A percentile compares a stretch with the other conserved stretches of the same genome.
phyloP scores from a whole-genome alignment of 176 grass and related monocot species.

The Poa pratensis region DNA sequence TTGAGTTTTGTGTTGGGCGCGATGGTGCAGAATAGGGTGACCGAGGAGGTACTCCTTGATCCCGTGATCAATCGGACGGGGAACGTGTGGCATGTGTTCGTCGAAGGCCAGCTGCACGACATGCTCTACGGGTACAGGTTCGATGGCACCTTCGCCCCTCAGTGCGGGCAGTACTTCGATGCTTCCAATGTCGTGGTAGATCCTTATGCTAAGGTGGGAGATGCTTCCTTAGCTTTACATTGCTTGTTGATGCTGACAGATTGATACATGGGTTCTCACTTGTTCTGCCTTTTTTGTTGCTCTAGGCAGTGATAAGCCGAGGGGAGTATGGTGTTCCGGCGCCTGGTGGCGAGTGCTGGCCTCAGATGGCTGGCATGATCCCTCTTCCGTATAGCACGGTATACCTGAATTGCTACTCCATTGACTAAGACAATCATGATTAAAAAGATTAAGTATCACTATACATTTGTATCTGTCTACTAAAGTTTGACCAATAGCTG shows the following conservation, averaged over 20 bases:
- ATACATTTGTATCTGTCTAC: not conserved
- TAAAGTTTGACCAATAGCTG: not conserved
- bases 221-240: not conserved
- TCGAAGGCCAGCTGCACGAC: constrained; percentile 56
- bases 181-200: constrained; percentile 67
- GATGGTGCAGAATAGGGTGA: constrained; percentile 58
- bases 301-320: constrained; percentile 73
- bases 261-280: not conserved
- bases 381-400: constrained; percentile 56
- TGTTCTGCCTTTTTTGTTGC: constrained; percentile 25
- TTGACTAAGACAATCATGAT: not conserved
- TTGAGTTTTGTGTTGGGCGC: not conserved
- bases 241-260: not conserved
- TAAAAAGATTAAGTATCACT: not conserved
- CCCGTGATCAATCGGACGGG: constrained; percentile 68
- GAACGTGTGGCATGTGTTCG: constrained; percentile 80
- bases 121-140: constrained; percentile 90
- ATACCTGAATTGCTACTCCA: constrained; percentile 23
- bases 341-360: constrained; percentile 64
- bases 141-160: constrained; percentile 70
- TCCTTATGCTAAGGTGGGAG: constrained; percentile 91
- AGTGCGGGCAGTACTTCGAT: constrained; percentile 65
- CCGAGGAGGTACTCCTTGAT: constrained; percentile 69
- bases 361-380: constrained; percentile 92
- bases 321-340: constrained; percentile 62